phyloP scores from a whole-genome alignment of 345 rosid species.

The Ceriops zippeliana region DNA sequence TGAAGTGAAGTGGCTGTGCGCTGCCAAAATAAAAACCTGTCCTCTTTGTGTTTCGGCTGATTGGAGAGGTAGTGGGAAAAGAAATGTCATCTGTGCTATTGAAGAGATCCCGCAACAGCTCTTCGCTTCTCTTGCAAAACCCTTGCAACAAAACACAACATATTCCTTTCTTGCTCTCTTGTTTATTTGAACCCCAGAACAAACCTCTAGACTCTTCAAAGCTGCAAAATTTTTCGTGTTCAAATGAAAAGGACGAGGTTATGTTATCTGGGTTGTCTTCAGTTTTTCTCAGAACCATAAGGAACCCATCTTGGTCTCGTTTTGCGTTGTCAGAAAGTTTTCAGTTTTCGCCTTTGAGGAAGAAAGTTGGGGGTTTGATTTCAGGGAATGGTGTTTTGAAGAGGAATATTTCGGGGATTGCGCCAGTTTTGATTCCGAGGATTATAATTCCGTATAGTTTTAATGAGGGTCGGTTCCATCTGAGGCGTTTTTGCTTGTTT shows the following conservation, averaged over 20 bases:
- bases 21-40: not conserved
- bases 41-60: not conserved
- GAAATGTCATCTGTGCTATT: conserved; percentile 23
- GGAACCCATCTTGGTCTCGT: conserved; percentile 6
- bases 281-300: conserved; percentile 21
- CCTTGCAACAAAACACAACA: not conserved
- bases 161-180: not conserved
- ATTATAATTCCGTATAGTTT: conserved; percentile 14
- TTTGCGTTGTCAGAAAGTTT: conserved; percentile 1
- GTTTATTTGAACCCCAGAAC: not conserved
- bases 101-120: conserved; percentile 6
- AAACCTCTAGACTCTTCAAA: conserved; percentile 4
- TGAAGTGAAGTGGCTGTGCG: not conserved
- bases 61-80: not conserved
- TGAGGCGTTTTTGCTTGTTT: conserved; percentile 26
- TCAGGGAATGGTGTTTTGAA: conserved; percentile 13
- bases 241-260: conserved; percentile 8
- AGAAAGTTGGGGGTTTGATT: conserved; percentile 19
- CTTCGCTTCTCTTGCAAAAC: not conserved
- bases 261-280: conserved; percentile 29
- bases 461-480: conserved; percentile 6
- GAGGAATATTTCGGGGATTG: conserved; percentile 13
- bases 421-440: conserved; percentile 7
- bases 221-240: not conserved
- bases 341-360: conserved; percentile 14